Evolutionary conservation across 352 stramenopile genomes (phyloP).

Genomic region (Globisporangium viniferum): DNA sequence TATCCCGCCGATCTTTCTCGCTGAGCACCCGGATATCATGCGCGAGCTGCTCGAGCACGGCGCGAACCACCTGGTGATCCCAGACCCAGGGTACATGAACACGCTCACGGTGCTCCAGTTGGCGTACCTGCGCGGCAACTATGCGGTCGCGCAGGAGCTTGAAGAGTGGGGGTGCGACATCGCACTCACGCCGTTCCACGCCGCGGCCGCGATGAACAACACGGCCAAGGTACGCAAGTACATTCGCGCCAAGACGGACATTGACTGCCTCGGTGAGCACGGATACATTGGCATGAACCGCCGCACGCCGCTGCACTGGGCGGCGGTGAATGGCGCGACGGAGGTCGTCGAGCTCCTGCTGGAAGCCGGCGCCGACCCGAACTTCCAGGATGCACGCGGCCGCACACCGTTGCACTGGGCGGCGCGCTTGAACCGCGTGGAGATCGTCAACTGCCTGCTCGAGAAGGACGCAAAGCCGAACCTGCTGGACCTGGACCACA

Average conservation of each 20-base stretch:
- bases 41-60: conserved; percentile 59
- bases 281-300: conserved; percentile 79
- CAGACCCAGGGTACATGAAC: conserved; percentile 79
- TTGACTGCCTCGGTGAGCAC: conserved; percentile 76
- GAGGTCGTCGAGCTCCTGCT: conserved; percentile 67
- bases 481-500: conserved; percentile 50
- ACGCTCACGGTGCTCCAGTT: conserved; percentile 76
- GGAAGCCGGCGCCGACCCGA: conserved; percentile 57
- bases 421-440: conserved; percentile 51
- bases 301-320: conserved; percentile 79
- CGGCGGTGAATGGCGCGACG: conserved; percentile 55
- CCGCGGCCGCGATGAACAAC: conserved; percentile 59
- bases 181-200: conserved; percentile 75
- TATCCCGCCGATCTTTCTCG: conserved; percentile 72
- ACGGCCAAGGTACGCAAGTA: conserved; percentile 54
- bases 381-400: conserved; percentile 73
- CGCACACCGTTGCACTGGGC: conserved; percentile 79
- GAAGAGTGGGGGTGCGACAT: conserved; percentile 82
- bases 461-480: conserved; percentile 35
- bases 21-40: conserved; percentile 63
- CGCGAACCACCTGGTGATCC: conserved; percentile 61
- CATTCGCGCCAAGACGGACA: conserved; percentile 48
- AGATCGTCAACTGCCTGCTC: conserved; percentile 52
- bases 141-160: conserved; percentile 67
- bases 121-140: conserved; percentile 75